These are phyloP conservation scores for Moesziomyces antarcticus DNA, from an alignment of 1,284 basidiomycete species.

Conservation along the genomic window DNA sequence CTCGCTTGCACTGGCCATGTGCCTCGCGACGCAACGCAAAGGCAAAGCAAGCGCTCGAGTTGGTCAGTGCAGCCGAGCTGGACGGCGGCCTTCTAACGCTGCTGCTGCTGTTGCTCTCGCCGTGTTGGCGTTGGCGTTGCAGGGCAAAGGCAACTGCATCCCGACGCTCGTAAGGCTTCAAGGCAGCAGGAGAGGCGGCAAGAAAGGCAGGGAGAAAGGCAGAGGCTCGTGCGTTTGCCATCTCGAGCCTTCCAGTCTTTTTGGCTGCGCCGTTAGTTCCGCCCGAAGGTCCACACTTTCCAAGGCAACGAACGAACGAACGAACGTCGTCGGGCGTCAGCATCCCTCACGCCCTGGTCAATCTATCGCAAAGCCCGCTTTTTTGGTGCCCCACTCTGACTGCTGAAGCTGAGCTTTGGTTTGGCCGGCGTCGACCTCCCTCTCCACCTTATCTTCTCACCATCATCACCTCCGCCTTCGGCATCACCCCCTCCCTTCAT, in stretches of 20 bases:
- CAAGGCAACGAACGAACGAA: too few relatives aligned
- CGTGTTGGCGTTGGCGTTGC: not conserved
- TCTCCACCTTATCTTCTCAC: conserved; percentile 14
- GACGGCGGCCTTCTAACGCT: not conserved
- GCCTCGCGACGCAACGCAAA: not conserved
- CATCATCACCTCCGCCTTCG: conserved; percentile 11
- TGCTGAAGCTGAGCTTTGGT: not conserved
- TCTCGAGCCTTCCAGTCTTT: too few relatives aligned
- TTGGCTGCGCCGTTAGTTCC: conserved; percentile 15
- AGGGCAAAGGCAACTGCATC: too few relatives aligned
- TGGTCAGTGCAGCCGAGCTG: conserved; percentile 23
- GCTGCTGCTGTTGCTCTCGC: not conserved
- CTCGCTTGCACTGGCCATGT: conserved; percentile 2
- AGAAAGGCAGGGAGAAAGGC: not conserved
- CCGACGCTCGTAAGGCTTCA: too few relatives aligned
- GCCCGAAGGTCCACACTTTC: conserved; percentile 1
- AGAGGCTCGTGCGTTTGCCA: not conserved
- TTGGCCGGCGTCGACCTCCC: not conserved
- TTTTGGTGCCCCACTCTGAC: not conserved
- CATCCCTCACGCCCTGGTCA: too few relatives aligned
- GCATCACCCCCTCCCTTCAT: conserved; percentile 2
- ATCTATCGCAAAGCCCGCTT: conserved; percentile 1
- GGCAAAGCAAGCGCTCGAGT: not conserved
- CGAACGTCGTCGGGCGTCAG: too few relatives aligned
- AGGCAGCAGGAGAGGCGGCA: not conserved